Evolutionary conservation across 805 yeast species (phyloP).

Genomic region (Sugiyamaella chiloensis): DNA sequence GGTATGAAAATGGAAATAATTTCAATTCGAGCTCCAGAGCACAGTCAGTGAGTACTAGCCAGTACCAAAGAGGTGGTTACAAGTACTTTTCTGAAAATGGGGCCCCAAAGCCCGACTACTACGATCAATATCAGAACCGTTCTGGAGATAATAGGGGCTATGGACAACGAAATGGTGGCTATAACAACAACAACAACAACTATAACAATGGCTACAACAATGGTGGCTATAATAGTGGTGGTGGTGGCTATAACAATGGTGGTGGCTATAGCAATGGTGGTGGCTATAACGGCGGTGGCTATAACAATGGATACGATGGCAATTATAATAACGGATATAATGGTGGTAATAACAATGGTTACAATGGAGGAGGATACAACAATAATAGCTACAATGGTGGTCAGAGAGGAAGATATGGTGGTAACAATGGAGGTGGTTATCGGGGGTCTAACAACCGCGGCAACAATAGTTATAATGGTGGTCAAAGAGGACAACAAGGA

Average conservation of each 20-base stretch:
- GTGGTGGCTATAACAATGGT: constrained; percentile 16
- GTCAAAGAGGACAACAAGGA: neutral
- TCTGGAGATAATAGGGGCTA: neutral
- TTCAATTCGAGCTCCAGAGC: constrained; percentile 14
- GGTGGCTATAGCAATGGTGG: constrained; percentile 15
- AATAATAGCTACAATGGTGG: constrained; percentile 15
- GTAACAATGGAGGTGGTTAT: constrained; percentile 23
- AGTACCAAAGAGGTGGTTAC: constrained; percentile 22
- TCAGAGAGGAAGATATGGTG: constrained; percentile 26
- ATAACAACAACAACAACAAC: constrained; percentile 17
- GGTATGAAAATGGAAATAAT: constrained; percentile 16
- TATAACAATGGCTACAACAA: constrained; percentile 22
- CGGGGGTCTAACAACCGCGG: constrained; percentile 22
- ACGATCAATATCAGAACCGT: constrained; percentile 11
- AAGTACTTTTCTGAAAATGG: constrained; percentile 10
- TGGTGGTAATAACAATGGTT: constrained; percentile 17
- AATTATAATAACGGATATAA: constrained; percentile 12
- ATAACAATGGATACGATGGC: constrained; percentile 19
- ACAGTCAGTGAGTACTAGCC: constrained; percentile 1
- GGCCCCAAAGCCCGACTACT: constrained; percentile 13
- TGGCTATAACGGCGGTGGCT: constrained; percentile 18
- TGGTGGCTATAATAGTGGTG: constrained; percentile 1
- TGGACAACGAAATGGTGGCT: constrained; percentile 16
- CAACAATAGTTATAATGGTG: neutral
- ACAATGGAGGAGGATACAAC: constrained; percentile 19